A percentile compares a stretch with the other conserved stretches of the same genome.
Conservation (phyloP, 768 basidiomycete species). For the Leccinum incarnatum region DNA sequence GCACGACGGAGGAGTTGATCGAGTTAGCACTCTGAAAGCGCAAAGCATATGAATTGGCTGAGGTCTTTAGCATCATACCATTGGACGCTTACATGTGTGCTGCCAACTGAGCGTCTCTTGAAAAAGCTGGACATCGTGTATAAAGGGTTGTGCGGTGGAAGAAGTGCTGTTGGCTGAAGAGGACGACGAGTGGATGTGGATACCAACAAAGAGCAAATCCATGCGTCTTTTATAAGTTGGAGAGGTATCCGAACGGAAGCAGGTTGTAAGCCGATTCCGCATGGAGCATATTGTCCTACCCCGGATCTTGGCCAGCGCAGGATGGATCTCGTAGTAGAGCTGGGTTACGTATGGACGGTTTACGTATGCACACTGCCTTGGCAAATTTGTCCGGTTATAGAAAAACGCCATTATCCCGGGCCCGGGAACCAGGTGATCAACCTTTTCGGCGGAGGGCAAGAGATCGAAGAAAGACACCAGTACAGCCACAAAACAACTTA, state of each 20-base stretch:
- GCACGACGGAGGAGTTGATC: constrained; percentile 8
- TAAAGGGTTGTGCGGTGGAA: not conserved
- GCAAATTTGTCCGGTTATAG: too few species aligned
- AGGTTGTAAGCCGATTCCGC: constrained; percentile 1
- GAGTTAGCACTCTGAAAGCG: constrained; percentile 20
- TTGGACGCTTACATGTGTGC: constrained; percentile 17
- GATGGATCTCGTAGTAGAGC: constrained; percentile 9
- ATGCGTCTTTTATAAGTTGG: constrained; percentile 20
- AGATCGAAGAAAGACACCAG: not conserved
- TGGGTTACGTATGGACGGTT: not conserved
- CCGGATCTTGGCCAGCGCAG: constrained; percentile 15
- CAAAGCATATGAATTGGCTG: not conserved
- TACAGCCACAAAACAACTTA: not conserved
- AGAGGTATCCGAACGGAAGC: not conserved
- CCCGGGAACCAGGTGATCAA: not conserved
- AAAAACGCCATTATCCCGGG: not conserved
- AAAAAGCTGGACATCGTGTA: constrained; percentile 20
- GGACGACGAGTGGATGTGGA: not conserved
- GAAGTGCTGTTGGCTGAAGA: not conserved
- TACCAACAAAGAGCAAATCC: not conserved
- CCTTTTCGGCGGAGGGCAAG: not conserved
- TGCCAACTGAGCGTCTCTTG: constrained; percentile 23
- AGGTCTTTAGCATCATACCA: not conserved
- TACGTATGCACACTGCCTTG: not conserved
- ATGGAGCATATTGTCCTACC: not conserved